Conservation (phyloP, 2,329 filamentous ascomycete genomes). For the Colletotrichum acutatum region DNA sequence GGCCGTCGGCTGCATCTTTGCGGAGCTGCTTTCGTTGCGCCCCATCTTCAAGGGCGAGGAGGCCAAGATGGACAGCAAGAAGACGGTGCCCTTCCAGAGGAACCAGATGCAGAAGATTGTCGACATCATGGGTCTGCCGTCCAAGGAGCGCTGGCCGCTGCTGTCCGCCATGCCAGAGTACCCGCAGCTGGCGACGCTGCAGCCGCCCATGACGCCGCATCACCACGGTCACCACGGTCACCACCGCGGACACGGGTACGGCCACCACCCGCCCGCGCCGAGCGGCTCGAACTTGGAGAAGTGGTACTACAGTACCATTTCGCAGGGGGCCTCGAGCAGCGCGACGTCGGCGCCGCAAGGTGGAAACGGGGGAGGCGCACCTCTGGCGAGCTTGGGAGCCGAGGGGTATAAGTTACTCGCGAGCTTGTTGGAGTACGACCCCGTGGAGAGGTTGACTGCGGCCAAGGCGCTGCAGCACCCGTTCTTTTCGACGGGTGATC, state of each 20-base stretch:
- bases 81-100: constrained; percentile 95
- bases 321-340: constrained; percentile 63
- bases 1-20: constrained; percentile 98
- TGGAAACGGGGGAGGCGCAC: constrained; percentile 40
- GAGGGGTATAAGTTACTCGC: constrained; percentile 87
- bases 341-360: constrained; percentile 54
- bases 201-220: constrained; percentile 60
- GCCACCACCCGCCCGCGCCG: constrained; percentile 39
- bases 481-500: constrained; percentile 83
- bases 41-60: constrained; percentile 99
- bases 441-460: constrained; percentile 86
- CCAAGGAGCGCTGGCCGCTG: constrained; percentile 88
- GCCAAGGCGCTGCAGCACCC: constrained; percentile 89
- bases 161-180: constrained; percentile 90
- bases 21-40: constrained; percentile 87
- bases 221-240: constrained; percentile 54
- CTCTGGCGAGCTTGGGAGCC: constrained; percentile 71
- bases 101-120: constrained; percentile 99
- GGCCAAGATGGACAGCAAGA: constrained; percentile 98
- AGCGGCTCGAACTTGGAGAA: constrained; percentile 73
- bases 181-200: constrained; percentile 70
- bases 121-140: constrained; percentile 92
- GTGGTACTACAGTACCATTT: constrained; percentile 81
- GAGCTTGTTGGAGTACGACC: constrained; percentile 91
- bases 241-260: constrained; percentile 43